Conservation (phyloP, 352 stramenopile species). For the Globisporangium heterothallicum region DNA sequence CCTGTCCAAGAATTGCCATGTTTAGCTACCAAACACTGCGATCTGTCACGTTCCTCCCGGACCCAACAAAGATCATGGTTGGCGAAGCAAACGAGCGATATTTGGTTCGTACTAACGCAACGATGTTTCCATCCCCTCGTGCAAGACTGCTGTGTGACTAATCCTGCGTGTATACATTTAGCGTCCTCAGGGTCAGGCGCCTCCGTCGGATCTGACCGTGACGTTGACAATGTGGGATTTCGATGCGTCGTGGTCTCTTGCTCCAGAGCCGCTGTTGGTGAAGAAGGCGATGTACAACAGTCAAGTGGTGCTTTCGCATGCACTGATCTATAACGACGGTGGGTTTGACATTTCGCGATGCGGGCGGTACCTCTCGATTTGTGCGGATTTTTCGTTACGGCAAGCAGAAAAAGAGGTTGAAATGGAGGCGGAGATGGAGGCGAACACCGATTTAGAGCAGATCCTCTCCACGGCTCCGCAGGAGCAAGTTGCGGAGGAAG, state of each 20-base stretch:
- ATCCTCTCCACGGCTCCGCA: constrained; percentile 65
- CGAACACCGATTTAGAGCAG: constrained; percentile 64
- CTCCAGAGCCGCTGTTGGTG: constrained; percentile 57
- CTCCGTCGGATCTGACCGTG: constrained; percentile 88
- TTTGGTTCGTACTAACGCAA: background rate
- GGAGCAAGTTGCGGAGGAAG: constrained; percentile 41
- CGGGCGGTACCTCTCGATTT: constrained; percentile 92
- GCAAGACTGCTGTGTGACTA: background rate
- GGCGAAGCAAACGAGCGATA: constrained; percentile 91
- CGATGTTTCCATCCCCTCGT: background rate
- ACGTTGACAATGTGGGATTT: constrained; percentile 95
- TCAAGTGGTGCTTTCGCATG: constrained; percentile 82
- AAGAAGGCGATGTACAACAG: constrained; percentile 86
- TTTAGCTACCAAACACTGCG: constrained; percentile 89
- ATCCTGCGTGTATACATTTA: constrained; percentile 15
- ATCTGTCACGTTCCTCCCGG: constrained; percentile 92
- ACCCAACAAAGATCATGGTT: constrained; percentile 90
- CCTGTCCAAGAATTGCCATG: constrained; percentile 78
- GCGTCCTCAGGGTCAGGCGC: constrained; percentile 67
- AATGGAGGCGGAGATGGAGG: constrained; percentile 71
- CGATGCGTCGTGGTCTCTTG: constrained; percentile 75
- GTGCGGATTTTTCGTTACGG: constrained; percentile 90
- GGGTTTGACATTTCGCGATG: constrained; percentile 96
- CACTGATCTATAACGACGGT: constrained; percentile 97
- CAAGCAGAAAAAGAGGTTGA: constrained; percentile 86